phyloP scores from a whole-genome alignment of 257 asterid species.

The Nicotiana tomentosiformis region DNA sequence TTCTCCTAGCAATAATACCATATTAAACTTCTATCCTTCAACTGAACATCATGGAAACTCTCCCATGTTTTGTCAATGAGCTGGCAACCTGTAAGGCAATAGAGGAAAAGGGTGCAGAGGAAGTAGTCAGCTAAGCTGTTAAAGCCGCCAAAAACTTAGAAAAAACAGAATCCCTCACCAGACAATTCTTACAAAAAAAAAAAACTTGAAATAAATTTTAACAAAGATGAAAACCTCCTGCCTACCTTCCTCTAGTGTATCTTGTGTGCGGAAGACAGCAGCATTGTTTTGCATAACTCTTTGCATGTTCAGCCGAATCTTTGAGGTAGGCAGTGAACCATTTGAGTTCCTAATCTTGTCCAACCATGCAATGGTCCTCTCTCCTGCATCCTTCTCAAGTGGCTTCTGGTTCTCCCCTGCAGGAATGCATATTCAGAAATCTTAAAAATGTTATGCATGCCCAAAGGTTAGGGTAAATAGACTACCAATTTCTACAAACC shows the following conservation, averaged over 20 bases:
- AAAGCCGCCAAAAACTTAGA: not conserved
- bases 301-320: slow-evolving; percentile 89
- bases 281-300: slow-evolving; percentile 95
- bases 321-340: slow-evolving; percentile 88
- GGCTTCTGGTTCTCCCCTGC: slow-evolving; percentile 83
- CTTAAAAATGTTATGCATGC: slow-evolving; percentile 6
- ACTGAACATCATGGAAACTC: slow-evolving; percentile 80
- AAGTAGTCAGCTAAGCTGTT: not conserved
- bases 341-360: slow-evolving; percentile 90
- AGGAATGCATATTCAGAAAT: slow-evolving; percentile 20
- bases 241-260: slow-evolving; percentile 92
- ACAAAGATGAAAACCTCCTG: slow-evolving; percentile 3
- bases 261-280: slow-evolving; percentile 97
- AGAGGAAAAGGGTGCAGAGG: slow-evolving; percentile 1
- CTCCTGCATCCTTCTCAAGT: slow-evolving; percentile 83
- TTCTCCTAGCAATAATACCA: slow-evolving; percentile 42
- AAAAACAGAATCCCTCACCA: not conserved
- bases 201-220: not conserved
- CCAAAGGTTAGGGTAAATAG: not conserved
- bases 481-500: slow-evolving; percentile 32
- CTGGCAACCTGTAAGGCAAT: slow-evolving; percentile 59
- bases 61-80: slow-evolving; percentile 91
- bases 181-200: not conserved
- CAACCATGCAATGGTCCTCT: slow-evolving; percentile 87
- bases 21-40: slow-evolving; percentile 84